phyloP scores from a whole-genome alignment of 2,329 filamentous ascomycete genomes.

The Curvularia lunata region DNA sequence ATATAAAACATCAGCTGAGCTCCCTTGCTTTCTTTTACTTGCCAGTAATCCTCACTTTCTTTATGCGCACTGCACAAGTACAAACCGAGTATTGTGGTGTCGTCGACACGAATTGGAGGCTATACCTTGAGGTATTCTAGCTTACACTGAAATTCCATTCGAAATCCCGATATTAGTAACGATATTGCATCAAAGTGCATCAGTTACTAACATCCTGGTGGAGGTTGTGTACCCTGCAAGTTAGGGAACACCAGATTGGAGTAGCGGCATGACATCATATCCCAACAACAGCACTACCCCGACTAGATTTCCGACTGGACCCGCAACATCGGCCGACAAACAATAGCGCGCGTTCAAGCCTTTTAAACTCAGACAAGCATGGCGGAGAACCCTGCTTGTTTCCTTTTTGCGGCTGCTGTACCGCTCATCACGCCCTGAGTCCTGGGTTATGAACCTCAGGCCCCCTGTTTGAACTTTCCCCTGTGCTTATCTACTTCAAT shows the following conservation, averaged over 20 bases:
- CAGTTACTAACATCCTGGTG: neutral
- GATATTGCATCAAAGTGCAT: too few species aligned
- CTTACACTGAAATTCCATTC: too few species aligned
- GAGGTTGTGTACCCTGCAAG: neutral
- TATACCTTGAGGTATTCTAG: too few species aligned
- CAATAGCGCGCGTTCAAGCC: neutral
- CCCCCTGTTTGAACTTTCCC: neutral
- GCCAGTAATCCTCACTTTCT: neutral
- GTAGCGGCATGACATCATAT: conserved; percentile 16
- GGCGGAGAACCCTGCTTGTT: conserved; percentile 8
- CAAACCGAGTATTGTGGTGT: neutral
- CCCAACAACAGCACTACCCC: conserved; percentile 9
- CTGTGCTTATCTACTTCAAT: conserved; percentile 6
- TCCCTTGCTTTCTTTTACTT: neutral
- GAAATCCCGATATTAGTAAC: too few species aligned
- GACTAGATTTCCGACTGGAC: conserved; percentile 9
- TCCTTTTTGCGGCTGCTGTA: conserved; percentile 1
- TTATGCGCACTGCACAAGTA: neutral
- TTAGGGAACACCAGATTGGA: neutral
- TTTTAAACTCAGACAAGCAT: conserved; percentile 19
- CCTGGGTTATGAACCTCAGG: conserved; percentile 5
- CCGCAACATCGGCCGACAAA: conserved; percentile 8
- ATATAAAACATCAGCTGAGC: neutral
- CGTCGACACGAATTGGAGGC: too few species aligned
- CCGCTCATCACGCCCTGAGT: neutral